phyloP scores from a whole-genome alignment of 2,329 filamentous ascomycete species.

The Akanthomyces uredinophilus region DNA sequence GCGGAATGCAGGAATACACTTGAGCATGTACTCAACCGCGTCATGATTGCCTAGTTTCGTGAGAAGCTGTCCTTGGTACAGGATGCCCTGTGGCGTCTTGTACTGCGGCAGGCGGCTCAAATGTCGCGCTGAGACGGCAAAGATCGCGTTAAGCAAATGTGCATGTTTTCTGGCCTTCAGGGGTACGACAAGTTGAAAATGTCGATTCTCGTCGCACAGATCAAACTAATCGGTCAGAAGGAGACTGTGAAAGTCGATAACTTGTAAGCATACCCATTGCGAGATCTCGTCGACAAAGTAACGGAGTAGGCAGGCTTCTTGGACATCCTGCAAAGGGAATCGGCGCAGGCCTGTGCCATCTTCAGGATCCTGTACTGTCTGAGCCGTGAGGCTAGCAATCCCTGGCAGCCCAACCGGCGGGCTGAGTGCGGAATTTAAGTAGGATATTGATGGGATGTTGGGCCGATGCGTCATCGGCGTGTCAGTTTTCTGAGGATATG shows the following conservation, averaged over 20 bases:
- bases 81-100: conserved; percentile 30
- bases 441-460: conserved; percentile 3
- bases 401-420: conserved; percentile 5
- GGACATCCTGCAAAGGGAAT: conserved; percentile 30
- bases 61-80: conserved; percentile 34
- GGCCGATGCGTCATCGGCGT: background rate
- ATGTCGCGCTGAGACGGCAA: conserved; percentile 35
- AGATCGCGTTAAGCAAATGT: conserved; percentile 36
- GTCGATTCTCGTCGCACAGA: conserved; percentile 34
- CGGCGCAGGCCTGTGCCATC: conserved; percentile 8
- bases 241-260: background rate
- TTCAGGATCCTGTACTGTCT: conserved; percentile 1
- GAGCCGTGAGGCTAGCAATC: conserved; percentile 5
- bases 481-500: background rate
- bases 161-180: conserved; percentile 30
- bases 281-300: conserved; percentile 37
- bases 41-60: conserved; percentile 32
- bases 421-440: background rate
- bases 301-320: conserved; percentile 34
- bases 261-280: conserved; percentile 29
- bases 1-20: conserved; percentile 35
- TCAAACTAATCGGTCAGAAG: conserved; percentile 28
- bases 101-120: conserved; percentile 34
- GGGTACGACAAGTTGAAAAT: conserved; percentile 36
- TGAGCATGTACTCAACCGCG: conserved; percentile 36